A percentile compares a stretch with the other conserved stretches of the same genome.
Evolutionary conservation across 495 filamentous ascomycete species (phyloP).

Genomic region (Aspergillus olivimuriae): DNA sequence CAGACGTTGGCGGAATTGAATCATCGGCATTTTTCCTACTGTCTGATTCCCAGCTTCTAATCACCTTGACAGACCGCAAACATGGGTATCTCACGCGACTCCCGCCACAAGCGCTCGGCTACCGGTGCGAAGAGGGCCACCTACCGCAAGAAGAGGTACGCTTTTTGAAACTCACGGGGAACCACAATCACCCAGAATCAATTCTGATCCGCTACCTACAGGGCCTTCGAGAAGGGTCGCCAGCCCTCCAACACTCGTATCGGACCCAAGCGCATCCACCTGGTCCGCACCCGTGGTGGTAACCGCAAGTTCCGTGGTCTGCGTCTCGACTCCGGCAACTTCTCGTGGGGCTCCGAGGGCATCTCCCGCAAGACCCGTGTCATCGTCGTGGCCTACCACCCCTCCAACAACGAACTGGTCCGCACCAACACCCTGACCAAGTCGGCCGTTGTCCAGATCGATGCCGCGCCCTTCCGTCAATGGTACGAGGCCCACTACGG

Average conservation of each 20-base stretch:
- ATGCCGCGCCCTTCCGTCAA: slow-evolving; percentile 97
- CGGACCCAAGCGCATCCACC: slow-evolving; percentile 95
- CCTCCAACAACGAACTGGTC: slow-evolving; percentile 99
- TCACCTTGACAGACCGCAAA: slow-evolving; percentile 63
- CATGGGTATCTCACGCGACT: slow-evolving; percentile 99
- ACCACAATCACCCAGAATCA: slow-evolving; percentile 1
- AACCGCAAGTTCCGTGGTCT: slow-evolving; percentile 99
- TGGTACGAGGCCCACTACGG: slow-evolving; percentile 99
- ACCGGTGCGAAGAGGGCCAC: slow-evolving; percentile 93
- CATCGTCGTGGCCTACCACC: slow-evolving; percentile 95
- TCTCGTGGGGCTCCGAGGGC: slow-evolving; percentile 97
- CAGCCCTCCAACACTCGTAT: slow-evolving; percentile 99
- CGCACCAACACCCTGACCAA: slow-evolving; percentile 99
- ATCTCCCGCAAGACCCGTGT: slow-evolving; percentile 97
- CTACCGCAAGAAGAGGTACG: slow-evolving; percentile 84
- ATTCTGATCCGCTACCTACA: slow-evolving; percentile 37
- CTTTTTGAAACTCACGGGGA: slow-evolving; percentile 9
- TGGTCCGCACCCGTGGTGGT: slow-evolving; percentile 96
- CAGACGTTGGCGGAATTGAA: no score
- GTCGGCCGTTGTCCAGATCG: slow-evolving; percentile 96
- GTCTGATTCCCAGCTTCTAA: no score
- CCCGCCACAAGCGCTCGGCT: slow-evolving; percentile 96
- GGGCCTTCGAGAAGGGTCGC: slow-evolving; percentile 99
- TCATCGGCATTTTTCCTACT: no score
- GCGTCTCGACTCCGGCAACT: slow-evolving; percentile 98